phyloP scores from a whole-genome alignment of 2,329 filamentous ascomycete genomes.

The Rutstroemia sydowiana region DNA sequence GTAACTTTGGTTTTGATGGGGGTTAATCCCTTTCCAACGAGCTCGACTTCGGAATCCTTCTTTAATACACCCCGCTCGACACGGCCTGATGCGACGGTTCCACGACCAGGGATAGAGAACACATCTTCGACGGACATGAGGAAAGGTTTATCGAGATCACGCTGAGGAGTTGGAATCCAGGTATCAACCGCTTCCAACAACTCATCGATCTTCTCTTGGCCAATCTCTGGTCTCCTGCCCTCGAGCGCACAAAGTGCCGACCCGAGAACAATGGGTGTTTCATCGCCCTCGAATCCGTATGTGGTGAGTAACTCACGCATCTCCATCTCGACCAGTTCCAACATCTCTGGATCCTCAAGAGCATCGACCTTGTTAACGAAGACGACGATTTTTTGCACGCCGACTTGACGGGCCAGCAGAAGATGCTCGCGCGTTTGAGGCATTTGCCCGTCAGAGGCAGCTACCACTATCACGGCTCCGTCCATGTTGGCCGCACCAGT shows the following conservation, averaged over 20 bases:
- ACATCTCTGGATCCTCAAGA: constrained; percentile 96
- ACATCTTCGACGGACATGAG: constrained; percentile 96
- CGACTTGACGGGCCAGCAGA: constrained; percentile 94
- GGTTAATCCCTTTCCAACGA: constrained; percentile 75
- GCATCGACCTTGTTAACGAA: constrained; percentile 99
- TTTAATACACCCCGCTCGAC: constrained; percentile 93
- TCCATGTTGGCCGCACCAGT: constrained; percentile 98
- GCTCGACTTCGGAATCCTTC: constrained; percentile 89
- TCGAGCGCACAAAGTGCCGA: constrained; percentile 94
- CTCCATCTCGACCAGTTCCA: constrained; percentile 99
- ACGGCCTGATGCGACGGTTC: constrained; percentile 93
- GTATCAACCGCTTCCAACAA: constrained; percentile 82
- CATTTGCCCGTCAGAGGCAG: constrained; percentile 98
- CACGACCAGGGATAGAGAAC: constrained; percentile 85
- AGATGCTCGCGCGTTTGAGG: constrained; percentile 98
- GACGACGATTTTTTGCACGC: constrained; percentile 95
- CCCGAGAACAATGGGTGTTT: constrained; percentile 94
- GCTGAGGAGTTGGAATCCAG: constrained; percentile 94
- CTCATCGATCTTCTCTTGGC: constrained; percentile 80
- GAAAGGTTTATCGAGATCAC: constrained; percentile 97
- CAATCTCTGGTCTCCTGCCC: constrained; percentile 79
- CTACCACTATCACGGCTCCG: constrained; percentile 96
- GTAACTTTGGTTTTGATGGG: constrained; percentile 98
- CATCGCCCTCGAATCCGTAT: constrained; percentile 97
- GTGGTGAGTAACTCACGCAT: constrained; percentile 92